Base-by-base conservation (phyloP, 306 rosid genomes). In the Malus asiatica region DNA sequence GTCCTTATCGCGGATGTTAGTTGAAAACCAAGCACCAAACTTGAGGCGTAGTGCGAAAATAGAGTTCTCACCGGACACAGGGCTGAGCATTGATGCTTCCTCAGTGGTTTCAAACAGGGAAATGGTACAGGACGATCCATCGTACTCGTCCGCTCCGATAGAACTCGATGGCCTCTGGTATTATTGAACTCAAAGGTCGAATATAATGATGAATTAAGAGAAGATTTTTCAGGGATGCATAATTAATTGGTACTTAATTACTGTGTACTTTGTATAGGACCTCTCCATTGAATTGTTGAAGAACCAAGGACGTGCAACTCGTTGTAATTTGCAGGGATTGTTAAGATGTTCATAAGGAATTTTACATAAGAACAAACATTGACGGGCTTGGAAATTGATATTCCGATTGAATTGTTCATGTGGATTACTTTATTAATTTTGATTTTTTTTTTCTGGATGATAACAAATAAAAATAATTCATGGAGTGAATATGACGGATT, bases 141-240 rank as follows among this genome's bases (percentile, higher is more conserved):
- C 91, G 66, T 76, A 71, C 74, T 87, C 90, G 44, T 55, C 84
- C 18, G 91, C 85, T 58, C 82, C 87, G 25, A 58, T 68, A 22
- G 91, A 90, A 15, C 46, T 76, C 59, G 86, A 80, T 58, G 80
- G 52, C 78, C 71, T 90, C 23, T 90, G 97, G 97, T 76, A 80
- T 80, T 88, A 79, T 30, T 87, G 80, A 86, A 25, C 38, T 63
- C n/a, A 9, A 64, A 51, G 73, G 16, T 32, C 20, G 77, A 79
- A 70, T 40, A 78, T 19, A 67, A 52, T 5, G 38, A 12, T 25
- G 78, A 8, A 58, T 66, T 13, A 35, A 22, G 52, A 71, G 32
- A 18, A 3, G 14, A 40, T 15, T 16, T 48, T 33, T 75, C 22
- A 46, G 25, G 51, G 38, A 6, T 64, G 33, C 1, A 38, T 66